Percentiles rank a stretch among this genome's conserved stretches.
Conservation (phyloP, 2,329 filamentous ascomycete species). For the Xylariales sp. region DNA sequence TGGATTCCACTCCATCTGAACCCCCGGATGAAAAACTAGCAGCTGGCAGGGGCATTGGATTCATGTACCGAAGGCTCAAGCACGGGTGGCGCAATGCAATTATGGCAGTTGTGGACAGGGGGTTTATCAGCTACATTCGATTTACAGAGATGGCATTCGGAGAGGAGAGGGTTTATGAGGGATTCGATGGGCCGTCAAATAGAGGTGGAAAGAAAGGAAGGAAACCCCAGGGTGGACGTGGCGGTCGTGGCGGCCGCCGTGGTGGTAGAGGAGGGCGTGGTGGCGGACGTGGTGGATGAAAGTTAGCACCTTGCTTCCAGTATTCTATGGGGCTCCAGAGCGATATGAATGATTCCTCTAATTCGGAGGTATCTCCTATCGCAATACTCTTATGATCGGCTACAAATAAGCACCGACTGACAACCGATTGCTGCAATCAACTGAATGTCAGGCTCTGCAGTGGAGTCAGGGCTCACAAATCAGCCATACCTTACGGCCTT, state of each 20-base stretch:
- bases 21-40: constrained; percentile 44
- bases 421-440: too few relatives aligned
- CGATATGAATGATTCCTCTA: too few relatives aligned
- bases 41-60: constrained; percentile 27
- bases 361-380: too few relatives aligned
- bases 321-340: too few relatives aligned
- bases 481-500: too few relatives aligned
- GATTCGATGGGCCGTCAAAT: constrained; percentile 36
- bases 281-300: constrained; percentile 9
- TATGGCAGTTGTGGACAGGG: constrained; percentile 83
- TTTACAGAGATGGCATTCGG: constrained; percentile 78
- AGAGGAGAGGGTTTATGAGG: constrained; percentile 66
- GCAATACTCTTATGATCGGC: too few relatives aligned
- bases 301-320: too few relatives aligned
- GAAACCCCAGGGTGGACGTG: constrained; percentile 11
- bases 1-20: constrained; percentile 70
- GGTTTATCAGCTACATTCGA: constrained; percentile 81
- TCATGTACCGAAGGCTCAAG: constrained; percentile 72
- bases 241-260: constrained; percentile 11
- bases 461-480: too few relatives aligned
- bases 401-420: too few relatives aligned
- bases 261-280: constrained; percentile 14
- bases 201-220: constrained; percentile 16
- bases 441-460: too few relatives aligned
- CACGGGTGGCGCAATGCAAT: constrained; percentile 81